These are phyloP conservation scores for Berkeleyomyces rouxiae DNA, from an alignment of 2,329 filamentous ascomycete genomes.

Conservation along the genomic window DNA sequence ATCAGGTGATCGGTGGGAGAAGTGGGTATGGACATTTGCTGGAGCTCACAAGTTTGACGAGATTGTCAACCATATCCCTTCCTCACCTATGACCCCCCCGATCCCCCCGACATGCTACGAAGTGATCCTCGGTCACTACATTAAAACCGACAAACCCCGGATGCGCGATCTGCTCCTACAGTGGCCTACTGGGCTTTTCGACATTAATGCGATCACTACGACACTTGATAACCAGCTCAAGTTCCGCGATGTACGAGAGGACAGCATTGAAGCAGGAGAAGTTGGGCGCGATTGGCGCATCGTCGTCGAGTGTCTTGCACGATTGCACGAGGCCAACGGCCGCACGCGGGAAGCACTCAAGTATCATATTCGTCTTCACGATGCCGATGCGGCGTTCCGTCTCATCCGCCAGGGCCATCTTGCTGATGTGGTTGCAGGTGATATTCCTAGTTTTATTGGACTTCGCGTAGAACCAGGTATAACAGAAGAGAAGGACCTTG, in stretches of 20 bases:
- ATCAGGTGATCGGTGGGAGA: slow-evolving; percentile 73
- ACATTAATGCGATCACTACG: slow-evolving; percentile 57
- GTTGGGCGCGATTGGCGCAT: slow-evolving; percentile 72
- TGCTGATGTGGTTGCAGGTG: slow-evolving; percentile 74
- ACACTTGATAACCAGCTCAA: slow-evolving; percentile 70
- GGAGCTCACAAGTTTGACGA: slow-evolving; percentile 76
- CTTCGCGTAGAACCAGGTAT: slow-evolving; percentile 55
- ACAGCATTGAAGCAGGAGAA: slow-evolving; percentile 57
- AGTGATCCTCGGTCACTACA: slow-evolving; percentile 75
- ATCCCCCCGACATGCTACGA: slow-evolving; percentile 76
- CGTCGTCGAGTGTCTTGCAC: slow-evolving; percentile 72
- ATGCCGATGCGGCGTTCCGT: slow-evolving; percentile 75
- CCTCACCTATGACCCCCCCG: slow-evolving; percentile 57
- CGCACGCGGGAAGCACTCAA: slow-evolving; percentile 69
- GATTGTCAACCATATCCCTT: slow-evolving; percentile 71
- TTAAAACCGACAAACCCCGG: slow-evolving; percentile 55
- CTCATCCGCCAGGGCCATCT: slow-evolving; percentile 78
- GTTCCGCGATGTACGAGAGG: slow-evolving; percentile 56
- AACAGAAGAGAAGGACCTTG: slow-evolving; percentile 53
- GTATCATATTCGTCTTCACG: slow-evolving; percentile 79
- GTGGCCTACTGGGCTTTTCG: slow-evolving; percentile 76
- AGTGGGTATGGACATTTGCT: slow-evolving; percentile 88
- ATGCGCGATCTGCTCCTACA: slow-evolving; percentile 65
- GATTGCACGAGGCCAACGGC: slow-evolving; percentile 66
- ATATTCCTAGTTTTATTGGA: slow-evolving; percentile 76